Percentiles rank a stretch among this genome's conserved stretches.
phyloP scores from a whole-genome alignment of 495 filamentous ascomycete genomes.

The Bacidia gigantensis region DNA sequence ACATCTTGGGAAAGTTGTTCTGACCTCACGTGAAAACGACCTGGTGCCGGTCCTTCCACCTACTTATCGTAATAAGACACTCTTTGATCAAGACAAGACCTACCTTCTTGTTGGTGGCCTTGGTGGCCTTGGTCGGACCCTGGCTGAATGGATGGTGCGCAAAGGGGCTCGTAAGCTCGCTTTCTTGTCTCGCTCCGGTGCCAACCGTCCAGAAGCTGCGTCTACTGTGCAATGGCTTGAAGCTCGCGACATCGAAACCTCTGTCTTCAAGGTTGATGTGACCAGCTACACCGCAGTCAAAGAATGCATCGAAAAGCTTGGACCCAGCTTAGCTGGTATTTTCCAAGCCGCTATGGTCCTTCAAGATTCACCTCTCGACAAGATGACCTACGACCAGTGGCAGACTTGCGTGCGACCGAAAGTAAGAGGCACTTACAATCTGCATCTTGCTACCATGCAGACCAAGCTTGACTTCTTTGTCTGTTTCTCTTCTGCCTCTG shows the following conservation, averaged over 20 bases:
- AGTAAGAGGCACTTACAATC: conserved; percentile 35
- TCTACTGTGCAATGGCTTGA: conserved; percentile 18
- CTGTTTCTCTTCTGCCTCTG: conserved; percentile 23
- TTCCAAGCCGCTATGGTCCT: conserved; percentile 34
- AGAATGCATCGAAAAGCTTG: conserved; percentile 23
- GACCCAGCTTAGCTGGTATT: conserved; percentile 36
- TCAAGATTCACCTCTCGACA: conserved; percentile 42
- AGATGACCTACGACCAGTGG: conserved; percentile 41
- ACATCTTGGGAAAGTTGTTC: conserved; percentile 12
- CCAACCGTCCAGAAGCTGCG: conserved; percentile 13
- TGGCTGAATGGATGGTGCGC: conserved; percentile 42
- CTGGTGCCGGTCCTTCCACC: conserved; percentile 6
- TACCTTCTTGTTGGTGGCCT: conserved; percentile 50
- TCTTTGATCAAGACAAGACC: conserved; percentile 25
- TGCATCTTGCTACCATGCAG: conserved; percentile 22
- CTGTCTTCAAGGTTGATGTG: conserved; percentile 28
- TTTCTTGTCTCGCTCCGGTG: conserved; percentile 35
- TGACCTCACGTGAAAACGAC: conserved; percentile 7
- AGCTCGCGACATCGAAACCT: conserved; percentile 15
- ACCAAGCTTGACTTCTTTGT: conserved; percentile 31
- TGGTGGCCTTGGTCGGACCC: conserved; percentile 42
- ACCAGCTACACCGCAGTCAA: conserved; percentile 16
- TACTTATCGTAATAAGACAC: conserved; percentile 3
- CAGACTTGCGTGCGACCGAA: conserved; percentile 39
- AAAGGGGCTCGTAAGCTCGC: conserved; percentile 41